phyloP scores from a whole-genome alignment of 176 grass and related monocot species.

The Pharus latifolius region DNA sequence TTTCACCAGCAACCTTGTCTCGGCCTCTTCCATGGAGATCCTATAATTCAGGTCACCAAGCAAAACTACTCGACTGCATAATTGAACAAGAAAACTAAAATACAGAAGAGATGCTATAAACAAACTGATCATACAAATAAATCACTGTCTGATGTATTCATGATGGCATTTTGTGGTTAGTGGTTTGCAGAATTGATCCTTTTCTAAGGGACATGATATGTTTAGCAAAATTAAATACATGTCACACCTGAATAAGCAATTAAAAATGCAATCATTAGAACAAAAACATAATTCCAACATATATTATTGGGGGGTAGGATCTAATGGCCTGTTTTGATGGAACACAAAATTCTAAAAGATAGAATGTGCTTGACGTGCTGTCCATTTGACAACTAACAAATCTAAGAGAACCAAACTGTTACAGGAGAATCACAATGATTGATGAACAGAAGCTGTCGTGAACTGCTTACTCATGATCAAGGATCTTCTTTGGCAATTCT shows the following conservation, averaged over 20 bases:
- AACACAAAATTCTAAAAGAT: not conserved
- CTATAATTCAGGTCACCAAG: conserved; percentile 95
- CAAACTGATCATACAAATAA: not conserved
- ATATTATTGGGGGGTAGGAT: not conserved
- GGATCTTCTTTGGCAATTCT: conserved; percentile 67
- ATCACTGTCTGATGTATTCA: not conserved
- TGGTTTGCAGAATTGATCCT: not conserved
- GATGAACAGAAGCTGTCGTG: no score
- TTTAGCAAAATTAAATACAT: not conserved
- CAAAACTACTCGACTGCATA: conserved; percentile 72
- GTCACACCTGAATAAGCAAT: conserved; percentile 7
- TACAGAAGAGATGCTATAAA: not conserved
- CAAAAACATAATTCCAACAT: not conserved
- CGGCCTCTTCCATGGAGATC: conserved; percentile 56
- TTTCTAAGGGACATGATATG: not conserved
- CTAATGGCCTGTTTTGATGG: not conserved
- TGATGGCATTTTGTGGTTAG: not conserved
- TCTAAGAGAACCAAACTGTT: not conserved
- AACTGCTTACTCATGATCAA: conserved; percentile 66
- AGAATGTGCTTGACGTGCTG: not conserved
- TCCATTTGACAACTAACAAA: not conserved
- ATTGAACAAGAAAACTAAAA: conserved; percentile 12
- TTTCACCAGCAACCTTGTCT: conserved; percentile 52
- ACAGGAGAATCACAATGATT: no score
- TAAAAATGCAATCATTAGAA: not conserved